Conservation (phyloP, 1,284 basidiomycete species). For the Anthracocystis panici-leucophaei region DNA sequence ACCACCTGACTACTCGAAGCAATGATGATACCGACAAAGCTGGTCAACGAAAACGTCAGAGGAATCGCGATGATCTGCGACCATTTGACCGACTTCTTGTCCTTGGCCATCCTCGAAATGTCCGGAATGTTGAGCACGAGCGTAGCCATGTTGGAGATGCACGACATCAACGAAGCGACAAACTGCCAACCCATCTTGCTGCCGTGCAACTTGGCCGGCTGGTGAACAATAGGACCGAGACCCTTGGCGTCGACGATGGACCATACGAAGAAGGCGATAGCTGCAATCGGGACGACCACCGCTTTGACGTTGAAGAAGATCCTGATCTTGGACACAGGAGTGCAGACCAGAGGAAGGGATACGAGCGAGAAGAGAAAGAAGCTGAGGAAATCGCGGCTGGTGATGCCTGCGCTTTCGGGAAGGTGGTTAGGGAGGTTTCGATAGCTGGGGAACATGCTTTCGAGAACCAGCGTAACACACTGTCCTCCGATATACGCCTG, state of each 20-base stretch:
- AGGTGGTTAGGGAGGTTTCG: constrained; percentile 79
- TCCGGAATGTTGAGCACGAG: constrained; percentile 61
- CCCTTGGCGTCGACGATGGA: constrained; percentile 79
- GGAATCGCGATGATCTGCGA: constrained; percentile 74
- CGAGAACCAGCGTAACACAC: constrained; percentile 78
- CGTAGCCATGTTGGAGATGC: constrained; percentile 60
- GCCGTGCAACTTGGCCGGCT: constrained; percentile 78
- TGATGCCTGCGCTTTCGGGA: constrained; percentile 79
- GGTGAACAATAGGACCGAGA: constrained; percentile 81
- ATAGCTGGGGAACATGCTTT: constrained; percentile 76
- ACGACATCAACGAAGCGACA: constrained; percentile 72
- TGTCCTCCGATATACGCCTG: constrained; percentile 75
- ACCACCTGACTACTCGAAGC: constrained; percentile 78
- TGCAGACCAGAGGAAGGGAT: constrained; percentile 82
- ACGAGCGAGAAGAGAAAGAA: constrained; percentile 90
- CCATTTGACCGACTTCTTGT: constrained; percentile 40
- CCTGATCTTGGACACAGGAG: constrained; percentile 83
- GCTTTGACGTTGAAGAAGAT: constrained; percentile 86
- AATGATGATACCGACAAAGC: constrained; percentile 86
- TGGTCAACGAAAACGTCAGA: constrained; percentile 80
- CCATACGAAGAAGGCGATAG: constrained; percentile 82
- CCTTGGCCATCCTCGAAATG: constrained; percentile 55
- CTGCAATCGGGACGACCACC: constrained; percentile 73
- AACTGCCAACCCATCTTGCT: constrained; percentile 82
- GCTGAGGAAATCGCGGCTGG: constrained; percentile 78